Evolutionary conservation across 768 basidiomycete species (phyloP).

Genomic region (Lentinula detonsa): DNA sequence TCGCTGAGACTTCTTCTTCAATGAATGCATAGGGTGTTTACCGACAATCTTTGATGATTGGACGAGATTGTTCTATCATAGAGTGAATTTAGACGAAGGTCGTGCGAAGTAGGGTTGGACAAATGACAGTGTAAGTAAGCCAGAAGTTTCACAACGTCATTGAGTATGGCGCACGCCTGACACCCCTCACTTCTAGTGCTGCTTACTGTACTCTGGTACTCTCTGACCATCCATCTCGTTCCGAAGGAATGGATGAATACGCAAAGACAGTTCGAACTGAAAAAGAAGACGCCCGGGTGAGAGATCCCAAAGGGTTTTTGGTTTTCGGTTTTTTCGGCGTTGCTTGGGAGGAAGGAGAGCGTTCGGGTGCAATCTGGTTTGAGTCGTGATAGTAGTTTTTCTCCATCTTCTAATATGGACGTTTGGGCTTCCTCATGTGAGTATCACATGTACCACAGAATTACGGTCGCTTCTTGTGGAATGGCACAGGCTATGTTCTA

Average conservation of each 20-base stretch:
- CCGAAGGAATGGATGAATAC: background rate
- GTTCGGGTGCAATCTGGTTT: background rate
- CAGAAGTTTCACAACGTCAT: background rate
- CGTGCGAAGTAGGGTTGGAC: background rate
- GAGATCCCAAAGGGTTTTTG: background rate
- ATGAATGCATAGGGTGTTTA: conserved; percentile 15
- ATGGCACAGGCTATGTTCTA: background rate
- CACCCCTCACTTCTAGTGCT: background rate
- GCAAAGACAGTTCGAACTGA: background rate
- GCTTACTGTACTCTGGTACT: background rate
- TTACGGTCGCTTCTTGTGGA: background rate
- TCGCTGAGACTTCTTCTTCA: background rate
- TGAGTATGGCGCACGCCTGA: background rate
- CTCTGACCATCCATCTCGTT: background rate
- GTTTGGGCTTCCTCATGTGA: background rate
- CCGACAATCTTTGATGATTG: conserved; percentile 20
- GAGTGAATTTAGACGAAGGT: conserved; percentile 1
- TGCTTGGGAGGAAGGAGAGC: background rate
- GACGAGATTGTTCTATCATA: conserved; percentile 19
- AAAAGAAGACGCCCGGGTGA: background rate
- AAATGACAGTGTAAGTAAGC: background rate
- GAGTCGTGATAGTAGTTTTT: background rate
- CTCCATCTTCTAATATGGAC: background rate
- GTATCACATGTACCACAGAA: background rate
- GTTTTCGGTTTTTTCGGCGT: background rate